Conservation (phyloP, 2,329 filamentous ascomycete species). For the Hypoxylon sp. region DNA sequence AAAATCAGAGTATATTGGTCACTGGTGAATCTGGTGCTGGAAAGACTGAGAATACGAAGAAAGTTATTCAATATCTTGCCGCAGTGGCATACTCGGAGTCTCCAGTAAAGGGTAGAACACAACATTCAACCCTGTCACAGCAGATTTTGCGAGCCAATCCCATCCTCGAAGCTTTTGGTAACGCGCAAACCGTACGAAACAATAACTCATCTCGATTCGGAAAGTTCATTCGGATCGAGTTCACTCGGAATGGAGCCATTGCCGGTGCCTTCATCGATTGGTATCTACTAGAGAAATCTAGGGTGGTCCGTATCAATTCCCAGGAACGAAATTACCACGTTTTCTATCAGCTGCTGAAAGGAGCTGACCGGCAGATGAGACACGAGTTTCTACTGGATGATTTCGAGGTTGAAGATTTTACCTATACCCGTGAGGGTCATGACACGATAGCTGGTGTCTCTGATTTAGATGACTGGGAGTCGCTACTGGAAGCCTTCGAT, state of each 20-base stretch:
- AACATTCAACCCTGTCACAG: constrained; percentile 87
- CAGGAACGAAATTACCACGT: constrained; percentile 97
- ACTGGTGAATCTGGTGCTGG: constrained; percentile 98
- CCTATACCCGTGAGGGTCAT: constrained; percentile 90
- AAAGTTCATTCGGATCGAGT: constrained; percentile 98
- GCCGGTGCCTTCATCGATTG: constrained; percentile 97
- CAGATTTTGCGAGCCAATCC: constrained; percentile 97
- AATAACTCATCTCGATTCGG: constrained; percentile 99
- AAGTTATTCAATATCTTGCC: constrained; percentile 97
- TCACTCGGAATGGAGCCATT: constrained; percentile 86
- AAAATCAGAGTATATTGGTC: constrained; percentile 97
- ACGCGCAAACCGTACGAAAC: constrained; percentile 96
- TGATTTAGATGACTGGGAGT: constrained; percentile 88
- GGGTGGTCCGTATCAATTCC: constrained; percentile 86
- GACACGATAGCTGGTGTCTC: constrained; percentile 91
- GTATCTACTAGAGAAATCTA: constrained; percentile 98
- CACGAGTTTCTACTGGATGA: constrained; percentile 79
- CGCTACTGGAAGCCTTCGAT: constrained; percentile 88
- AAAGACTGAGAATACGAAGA: constrained; percentile 99
- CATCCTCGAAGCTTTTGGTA: constrained; percentile 97
- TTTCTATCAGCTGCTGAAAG: constrained; percentile 93
- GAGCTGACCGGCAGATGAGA: constrained; percentile 77
- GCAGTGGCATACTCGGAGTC: constrained; percentile 89
- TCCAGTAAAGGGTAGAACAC: constrained; percentile 66
- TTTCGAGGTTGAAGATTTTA: constrained; percentile 83